phyloP scores from a whole-genome alignment of 352 stramenopile genomes.

The Stramenopiles sp. region DNA sequence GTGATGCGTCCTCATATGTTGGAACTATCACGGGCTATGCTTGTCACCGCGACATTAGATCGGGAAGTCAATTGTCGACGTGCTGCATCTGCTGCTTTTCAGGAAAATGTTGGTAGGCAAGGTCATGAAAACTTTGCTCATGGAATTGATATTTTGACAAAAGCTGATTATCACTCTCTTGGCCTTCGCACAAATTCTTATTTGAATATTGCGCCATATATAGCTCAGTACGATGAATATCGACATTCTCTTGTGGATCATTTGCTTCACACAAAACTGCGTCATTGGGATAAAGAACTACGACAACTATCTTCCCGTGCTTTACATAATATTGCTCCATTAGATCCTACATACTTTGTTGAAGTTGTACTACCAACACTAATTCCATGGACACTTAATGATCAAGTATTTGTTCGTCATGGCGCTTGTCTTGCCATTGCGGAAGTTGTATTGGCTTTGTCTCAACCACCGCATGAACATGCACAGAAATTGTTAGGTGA shows the following conservation, averaged over 20 bases:
- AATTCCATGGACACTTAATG: constrained; percentile 28
- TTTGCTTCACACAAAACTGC: constrained; percentile 39
- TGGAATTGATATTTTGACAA: constrained; percentile 77
- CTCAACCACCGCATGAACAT: constrained; percentile 5
- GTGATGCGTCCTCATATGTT: constrained; percentile 50
- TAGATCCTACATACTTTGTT: constrained; percentile 35
- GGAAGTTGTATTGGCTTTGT: constrained; percentile 34
- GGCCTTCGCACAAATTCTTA: constrained; percentile 55
- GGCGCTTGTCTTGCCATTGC: constrained; percentile 51
- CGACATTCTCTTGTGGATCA: constrained; percentile 36
- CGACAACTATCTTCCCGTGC: constrained; percentile 38
- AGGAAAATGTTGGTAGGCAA: constrained; percentile 31
- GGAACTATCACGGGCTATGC: constrained; percentile 47
- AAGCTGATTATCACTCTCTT: constrained; percentile 87
- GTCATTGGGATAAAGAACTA: constrained; percentile 74
- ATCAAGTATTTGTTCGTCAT: constrained; percentile 54
- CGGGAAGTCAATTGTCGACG: constrained; percentile 83
- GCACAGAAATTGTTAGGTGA: constrained; percentile 11
- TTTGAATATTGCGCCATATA: constrained; percentile 40
- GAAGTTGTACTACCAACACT: constrained; percentile 35
- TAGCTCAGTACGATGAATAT: constrained; percentile 52
- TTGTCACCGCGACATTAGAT: constrained; percentile 79
- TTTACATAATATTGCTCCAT: constrained; percentile 33
- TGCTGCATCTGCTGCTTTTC: constrained; percentile 83
- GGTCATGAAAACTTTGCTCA: constrained; percentile 58